phyloP scores from a whole-genome alignment of 2,329 filamentous ascomycete species.

The Hymenoscyphus repandus region DNA sequence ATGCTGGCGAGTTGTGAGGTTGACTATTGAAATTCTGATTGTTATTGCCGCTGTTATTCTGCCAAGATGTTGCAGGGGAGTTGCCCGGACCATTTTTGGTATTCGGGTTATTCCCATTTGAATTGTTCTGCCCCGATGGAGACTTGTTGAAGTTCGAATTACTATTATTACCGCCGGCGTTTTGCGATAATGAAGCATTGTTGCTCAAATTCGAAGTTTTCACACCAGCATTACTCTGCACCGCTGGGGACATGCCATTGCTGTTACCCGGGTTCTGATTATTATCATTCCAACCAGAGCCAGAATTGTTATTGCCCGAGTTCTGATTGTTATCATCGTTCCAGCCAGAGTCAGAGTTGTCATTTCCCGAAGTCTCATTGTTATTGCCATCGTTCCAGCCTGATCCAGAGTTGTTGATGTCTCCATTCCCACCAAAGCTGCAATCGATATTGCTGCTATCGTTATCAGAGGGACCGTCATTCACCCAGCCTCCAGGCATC shows the following conservation, averaged over 20 bases:
- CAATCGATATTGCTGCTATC: no score
- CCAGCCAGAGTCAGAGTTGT: conserved; percentile 8
- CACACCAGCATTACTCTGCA: no score
- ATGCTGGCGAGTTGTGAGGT: conserved; percentile 3
- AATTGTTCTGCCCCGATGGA: conserved; percentile 5
- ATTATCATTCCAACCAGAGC: conserved; percentile 3
- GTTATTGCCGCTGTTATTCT: neutral
- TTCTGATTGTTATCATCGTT: conserved; percentile 18
- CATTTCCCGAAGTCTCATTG: neutral
- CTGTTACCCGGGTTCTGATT: conserved; percentile 10
- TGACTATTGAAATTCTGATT: neutral
- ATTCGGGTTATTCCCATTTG: conserved; percentile 1
- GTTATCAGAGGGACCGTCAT: conserved; percentile 1
- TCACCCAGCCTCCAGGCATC: conserved; percentile 14
- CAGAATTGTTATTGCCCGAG: conserved; percentile 6
- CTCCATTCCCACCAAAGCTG: no score
- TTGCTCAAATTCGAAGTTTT: no score
- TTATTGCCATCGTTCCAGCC: neutral
- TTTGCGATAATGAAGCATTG: no score
- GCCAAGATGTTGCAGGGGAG: neutral
- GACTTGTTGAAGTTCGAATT: no score
- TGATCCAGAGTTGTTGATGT: conserved; percentile 4
- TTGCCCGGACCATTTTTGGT: neutral
- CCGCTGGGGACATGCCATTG: no score
- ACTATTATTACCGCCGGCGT: no score